Evolutionary conservation across 1,284 basidiomycete genomes (phyloP).

Genomic region (Chalciporus sp.): DNA sequence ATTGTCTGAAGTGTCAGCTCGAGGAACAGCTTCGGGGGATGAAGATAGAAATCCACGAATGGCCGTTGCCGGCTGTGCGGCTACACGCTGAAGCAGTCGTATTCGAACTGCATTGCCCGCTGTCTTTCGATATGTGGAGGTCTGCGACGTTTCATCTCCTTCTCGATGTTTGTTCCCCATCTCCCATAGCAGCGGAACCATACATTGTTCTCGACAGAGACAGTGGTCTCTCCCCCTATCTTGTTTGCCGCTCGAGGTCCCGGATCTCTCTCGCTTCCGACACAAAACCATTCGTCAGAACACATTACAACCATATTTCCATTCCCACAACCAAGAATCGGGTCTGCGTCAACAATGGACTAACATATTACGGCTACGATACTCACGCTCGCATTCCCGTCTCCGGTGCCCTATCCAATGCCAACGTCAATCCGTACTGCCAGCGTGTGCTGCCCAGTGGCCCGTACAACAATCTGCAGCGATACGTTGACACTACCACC

Average conservation of each 20-base stretch:
- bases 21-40: slow-evolving; percentile 24
- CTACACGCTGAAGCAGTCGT: slow-evolving; percentile 35
- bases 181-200: not conserved
- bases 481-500: slow-evolving; percentile 37
- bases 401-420: slow-evolving; percentile 8
- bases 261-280: slow-evolving; percentile 42
- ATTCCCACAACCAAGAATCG: slow-evolving; percentile 30
- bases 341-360: slow-evolving; percentile 40
- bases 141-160: slow-evolving; percentile 42
- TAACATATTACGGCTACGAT: slow-evolving; percentile 30
- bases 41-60: slow-evolving; percentile 45
- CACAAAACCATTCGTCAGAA: slow-evolving; percentile 40
- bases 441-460: slow-evolving; percentile 33
- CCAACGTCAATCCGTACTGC: slow-evolving; percentile 29
- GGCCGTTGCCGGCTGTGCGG: slow-evolving; percentile 45
- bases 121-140: slow-evolving; percentile 46
- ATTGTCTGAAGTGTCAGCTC: slow-evolving; percentile 39
- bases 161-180: slow-evolving; percentile 32
- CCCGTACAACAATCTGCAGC: slow-evolving; percentile 41
- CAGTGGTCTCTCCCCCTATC: slow-evolving; percentile 8
- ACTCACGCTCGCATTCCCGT: slow-evolving; percentile 14
- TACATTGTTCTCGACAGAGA: slow-evolving; percentile 19
- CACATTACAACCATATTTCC: slow-evolving; percentile 37
- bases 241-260: slow-evolving; percentile 15
- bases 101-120: slow-evolving; percentile 49